Evolutionary conservation across 139 green algal genomes (phyloP).

Genomic region (Auxenochlorella pyrenoidosa): DNA sequence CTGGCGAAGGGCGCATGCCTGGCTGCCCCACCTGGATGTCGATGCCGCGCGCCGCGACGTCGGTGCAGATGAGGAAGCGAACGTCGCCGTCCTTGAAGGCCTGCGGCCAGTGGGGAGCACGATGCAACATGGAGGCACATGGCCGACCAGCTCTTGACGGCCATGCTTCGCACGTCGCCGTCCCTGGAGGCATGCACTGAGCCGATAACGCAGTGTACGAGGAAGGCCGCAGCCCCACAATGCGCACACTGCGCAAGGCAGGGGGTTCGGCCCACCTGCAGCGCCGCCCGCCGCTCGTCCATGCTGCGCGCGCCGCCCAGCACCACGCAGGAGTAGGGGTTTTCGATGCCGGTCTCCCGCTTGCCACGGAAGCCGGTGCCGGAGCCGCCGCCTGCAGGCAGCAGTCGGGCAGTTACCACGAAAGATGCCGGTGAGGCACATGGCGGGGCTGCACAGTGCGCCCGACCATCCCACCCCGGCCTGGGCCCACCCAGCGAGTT

Average conservation of each 20-base stretch:
- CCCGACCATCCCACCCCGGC: too few relatives aligned
- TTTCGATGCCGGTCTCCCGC: conserved; percentile 63
- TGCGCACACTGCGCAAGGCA: too few relatives aligned
- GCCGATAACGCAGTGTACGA: too few relatives aligned
- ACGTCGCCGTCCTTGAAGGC: conserved; percentile 86
- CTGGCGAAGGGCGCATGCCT: too few relatives aligned
- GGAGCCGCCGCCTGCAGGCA: conserved; percentile 12
- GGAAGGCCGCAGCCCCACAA: too few relatives aligned
- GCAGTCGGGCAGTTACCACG: too few relatives aligned
- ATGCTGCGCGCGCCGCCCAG: conserved; percentile 74
- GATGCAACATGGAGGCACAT: too few relatives aligned
- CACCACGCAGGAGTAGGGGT: conserved; percentile 81
- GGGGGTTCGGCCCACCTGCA: conserved; percentile 47
- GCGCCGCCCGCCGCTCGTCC: conserved; percentile 73
- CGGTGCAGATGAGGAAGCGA: conserved; percentile 88
- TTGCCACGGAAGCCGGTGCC: conserved; percentile 54
- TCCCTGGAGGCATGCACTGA: too few relatives aligned
- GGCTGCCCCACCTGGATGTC: conserved; percentile 73
- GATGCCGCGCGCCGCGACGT: conserved; percentile 88
- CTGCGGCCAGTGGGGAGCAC: too few relatives aligned
- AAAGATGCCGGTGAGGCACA: too few relatives aligned
- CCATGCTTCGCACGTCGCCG: too few relatives aligned
- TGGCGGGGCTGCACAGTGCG: not conserved
- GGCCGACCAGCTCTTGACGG: too few relatives aligned
- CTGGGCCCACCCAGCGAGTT: conserved; percentile 50